phyloP scores from a whole-genome alignment of 169 alveolate species.

The Eimeria praecox region DNA sequence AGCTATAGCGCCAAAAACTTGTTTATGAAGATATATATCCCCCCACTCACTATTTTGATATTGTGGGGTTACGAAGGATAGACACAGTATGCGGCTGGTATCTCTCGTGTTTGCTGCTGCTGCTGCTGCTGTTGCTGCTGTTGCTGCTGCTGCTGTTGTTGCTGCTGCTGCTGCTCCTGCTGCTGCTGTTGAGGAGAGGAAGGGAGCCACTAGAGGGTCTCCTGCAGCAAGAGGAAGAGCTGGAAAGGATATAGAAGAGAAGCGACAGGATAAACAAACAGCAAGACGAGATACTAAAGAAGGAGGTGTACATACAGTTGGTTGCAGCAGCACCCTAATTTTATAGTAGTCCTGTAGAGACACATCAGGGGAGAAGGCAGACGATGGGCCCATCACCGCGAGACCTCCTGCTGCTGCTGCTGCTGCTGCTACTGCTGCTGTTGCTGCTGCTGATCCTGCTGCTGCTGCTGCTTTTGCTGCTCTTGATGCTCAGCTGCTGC shows the following conservation, averaged over 20 bases:
- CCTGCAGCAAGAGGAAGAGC: not conserved
- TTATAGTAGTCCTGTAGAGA: conserved; percentile 31
- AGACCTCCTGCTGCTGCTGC: conserved; percentile 17
- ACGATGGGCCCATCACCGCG: too few species aligned
- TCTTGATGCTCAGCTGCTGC: not conserved
- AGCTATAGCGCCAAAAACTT: too few species aligned
- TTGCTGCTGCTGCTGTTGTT: too few species aligned
- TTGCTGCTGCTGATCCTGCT: not conserved
- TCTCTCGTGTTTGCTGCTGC: too few species aligned
- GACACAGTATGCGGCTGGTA: not conserved
- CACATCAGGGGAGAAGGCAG: conserved; percentile 60
- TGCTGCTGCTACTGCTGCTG: conserved; percentile 27
- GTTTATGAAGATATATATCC: too few species aligned
- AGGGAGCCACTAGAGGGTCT: conserved; percentile 11
- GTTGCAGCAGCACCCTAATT: conserved; percentile 63
- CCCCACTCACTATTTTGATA: conserved; percentile 17
- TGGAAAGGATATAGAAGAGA: conserved; percentile 30
- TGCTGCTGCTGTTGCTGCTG: too few species aligned
- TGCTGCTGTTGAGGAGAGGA: not conserved
- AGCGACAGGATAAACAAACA: not conserved
- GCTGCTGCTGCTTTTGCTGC: not conserved
- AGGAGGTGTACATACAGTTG: conserved; percentile 56
- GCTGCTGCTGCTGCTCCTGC: too few species aligned
- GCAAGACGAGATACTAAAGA: conserved; percentile 1
- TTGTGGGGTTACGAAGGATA: conserved; percentile 44